Evolutionary conservation across 192 early-diverging fungal genomes (phyloP).

Genomic region (Physocladia obscura): DNA sequence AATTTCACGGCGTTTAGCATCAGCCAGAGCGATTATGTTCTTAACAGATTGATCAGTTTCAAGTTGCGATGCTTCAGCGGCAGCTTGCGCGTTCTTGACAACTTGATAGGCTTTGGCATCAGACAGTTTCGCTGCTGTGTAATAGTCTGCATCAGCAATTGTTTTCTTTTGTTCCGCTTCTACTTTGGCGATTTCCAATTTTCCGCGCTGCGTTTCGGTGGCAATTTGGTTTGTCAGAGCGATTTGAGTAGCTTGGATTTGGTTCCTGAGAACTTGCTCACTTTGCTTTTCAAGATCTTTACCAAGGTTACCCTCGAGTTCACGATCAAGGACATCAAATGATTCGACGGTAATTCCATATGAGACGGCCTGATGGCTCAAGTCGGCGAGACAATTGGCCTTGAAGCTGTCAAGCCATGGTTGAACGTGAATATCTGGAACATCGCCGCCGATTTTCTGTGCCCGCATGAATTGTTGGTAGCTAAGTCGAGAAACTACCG

Average conservation of each 20-base stretch:
- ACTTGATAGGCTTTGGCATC: slow-evolving; percentile 40
- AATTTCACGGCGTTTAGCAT: slow-evolving; percentile 39
- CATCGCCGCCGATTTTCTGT: slow-evolving; percentile 41
- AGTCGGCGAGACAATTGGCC: slow-evolving; percentile 42
- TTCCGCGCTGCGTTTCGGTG: slow-evolving; percentile 46
- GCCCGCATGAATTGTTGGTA: slow-evolving; percentile 55
- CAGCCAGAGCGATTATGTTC: slow-evolving; percentile 46
- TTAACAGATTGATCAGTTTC: slow-evolving; percentile 45
- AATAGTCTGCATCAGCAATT: slow-evolving; percentile 41
- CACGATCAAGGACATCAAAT: slow-evolving; percentile 50
- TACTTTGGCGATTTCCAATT: slow-evolving; percentile 37
- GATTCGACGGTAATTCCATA: slow-evolving; percentile 47
- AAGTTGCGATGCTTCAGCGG: slow-evolving; percentile 39
- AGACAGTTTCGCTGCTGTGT: slow-evolving; percentile 27
- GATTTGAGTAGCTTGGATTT: slow-evolving; percentile 50
- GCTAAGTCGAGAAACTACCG: slow-evolving; percentile 41
- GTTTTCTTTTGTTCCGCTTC: slow-evolving; percentile 46
- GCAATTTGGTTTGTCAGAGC: slow-evolving; percentile 45
- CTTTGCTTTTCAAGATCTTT: slow-evolving; percentile 45
- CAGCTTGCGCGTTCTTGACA: slow-evolving; percentile 42
- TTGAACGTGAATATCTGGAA: slow-evolving; percentile 40
- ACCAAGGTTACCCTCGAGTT: slow-evolving; percentile 43
- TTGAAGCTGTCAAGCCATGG: slow-evolving; percentile 54
- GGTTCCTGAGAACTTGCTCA: slow-evolving; percentile 46
- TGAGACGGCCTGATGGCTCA: slow-evolving; percentile 28